Base-by-base conservation (phyloP, 1,139 yeast species). In the Yamadazyma jaroonii region DNA sequence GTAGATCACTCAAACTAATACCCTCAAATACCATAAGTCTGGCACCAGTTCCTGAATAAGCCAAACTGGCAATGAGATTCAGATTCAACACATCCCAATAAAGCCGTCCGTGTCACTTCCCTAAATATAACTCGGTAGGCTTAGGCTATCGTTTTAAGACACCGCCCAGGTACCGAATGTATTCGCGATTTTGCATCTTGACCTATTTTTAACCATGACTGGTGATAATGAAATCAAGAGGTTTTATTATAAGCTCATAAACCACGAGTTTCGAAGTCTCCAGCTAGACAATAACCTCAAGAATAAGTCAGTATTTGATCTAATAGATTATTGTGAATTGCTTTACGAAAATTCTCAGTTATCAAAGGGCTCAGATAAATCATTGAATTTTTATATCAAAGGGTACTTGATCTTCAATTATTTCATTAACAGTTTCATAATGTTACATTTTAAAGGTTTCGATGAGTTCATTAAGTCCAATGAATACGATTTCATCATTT, bases 361-460 rank as follows among this genome's bases (percentile, higher is more conserved):
- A 34, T 34, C 50, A 10, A 42, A 52, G 3, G 50, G 52, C 8
- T 54, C 53, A 31, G 50, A 52, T 15, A 45, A 48, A 9, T 57
- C 57, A 28, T 49, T 56, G 26, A 54, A 53, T 36, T 41, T 48
- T 28, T 71, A 67, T 46, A 57, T 68, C 15, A 59, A 59, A 40
- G 74, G 74, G 4, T 71, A 59, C 46, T 55, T 71, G 44, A 62
- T 69, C 27, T 67, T 70, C 53, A 67, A 65, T 46, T 71, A 70
- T 48, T 70, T 67, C 47, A 64, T 71, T 37, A 70, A 67, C 45
- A 61, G 69, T 41, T 65, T 67, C 45, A 62, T 71, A 35, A 67
- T 70, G 69, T 43, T 66, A 38, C 72, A 69, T 47, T 71, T 66
- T 49, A 54, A 62, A 37, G 77, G 77, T 6, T 71, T 71, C 45